Evolutionary conservation across 164 flowering plant genomes (phyloP), one percentile per base, ranked within the genome.

Genomic region (Chloranthus sessilifolius): DNA sequence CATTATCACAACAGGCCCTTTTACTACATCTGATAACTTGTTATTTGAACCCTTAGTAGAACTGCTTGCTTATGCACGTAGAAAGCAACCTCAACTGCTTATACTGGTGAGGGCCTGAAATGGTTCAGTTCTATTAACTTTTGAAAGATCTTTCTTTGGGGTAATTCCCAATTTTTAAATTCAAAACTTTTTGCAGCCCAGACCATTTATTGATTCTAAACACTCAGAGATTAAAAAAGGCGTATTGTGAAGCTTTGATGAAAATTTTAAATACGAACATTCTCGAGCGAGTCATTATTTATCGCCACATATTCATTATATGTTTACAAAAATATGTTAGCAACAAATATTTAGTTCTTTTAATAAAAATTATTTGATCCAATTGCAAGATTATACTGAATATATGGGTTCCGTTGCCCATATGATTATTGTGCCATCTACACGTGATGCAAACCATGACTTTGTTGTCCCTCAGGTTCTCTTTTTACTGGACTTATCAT

Each of bases 391-490:
- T 65, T 73, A 85, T 73, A 73, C 66, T 37, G 92, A 80, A 47
- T 77, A 68, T 46, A 81, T 88, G 88, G 99, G 97, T 52, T 60
- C 92, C 44, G 52, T 76, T 34, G 78, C 74, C 22, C 83, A 78
- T 19, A 94, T 89, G 29, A 46, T 94, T 59, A 75, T 94, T 44
- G 76, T 89, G 48, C 97, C 99, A 64, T 89, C 99, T 26, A 63
- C 68, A 55, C 81, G 96, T 29, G 99, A 94, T 77, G 90, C 96
- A 42, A 59, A 74, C 68, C 97, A 94, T 65, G 97, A 85, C 58
- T 81, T 81, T 65, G 96, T 89, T 55, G 89, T 85, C 68, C 99
- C 99, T 40, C 97, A 94, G 97, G 99, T 94, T 52, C 41, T 52
- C 16, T 37, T 41, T 8, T 20, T 51, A 8, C 24, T 34, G 23